Percentiles rank a stretch among this genome's conserved stretches.
These are phyloP conservation scores for Rhexocercosporidium sp. DNA, from an alignment of 2,329 filamentous ascomycete genomes.

Conservation along the genomic window DNA sequence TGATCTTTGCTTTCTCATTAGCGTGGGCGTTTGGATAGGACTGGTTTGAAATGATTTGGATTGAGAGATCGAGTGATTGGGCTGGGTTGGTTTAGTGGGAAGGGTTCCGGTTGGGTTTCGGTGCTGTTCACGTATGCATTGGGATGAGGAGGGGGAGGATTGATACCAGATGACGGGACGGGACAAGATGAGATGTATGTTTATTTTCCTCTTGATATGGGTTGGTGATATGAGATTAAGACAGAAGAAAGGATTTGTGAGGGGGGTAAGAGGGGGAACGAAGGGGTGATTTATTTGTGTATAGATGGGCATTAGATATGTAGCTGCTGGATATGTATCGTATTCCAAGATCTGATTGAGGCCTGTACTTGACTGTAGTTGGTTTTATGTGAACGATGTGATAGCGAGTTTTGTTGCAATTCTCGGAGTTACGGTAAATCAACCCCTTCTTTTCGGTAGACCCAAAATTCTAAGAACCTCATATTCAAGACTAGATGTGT, in stretches of 20 bases:
- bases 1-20: constrained; percentile 16
- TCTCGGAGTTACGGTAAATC: too few relatives aligned
- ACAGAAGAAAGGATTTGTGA: background rate
- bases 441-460: too few relatives aligned
- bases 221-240: background rate
- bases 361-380: too few relatives aligned
- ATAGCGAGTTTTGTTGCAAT: too few relatives aligned
- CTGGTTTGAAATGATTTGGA: background rate
- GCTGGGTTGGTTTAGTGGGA: background rate
- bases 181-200: background rate
- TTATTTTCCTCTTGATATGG: background rate
- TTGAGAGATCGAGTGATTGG: background rate
- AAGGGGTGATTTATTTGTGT: too few relatives aligned
- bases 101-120: background rate
- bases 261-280: background rate
- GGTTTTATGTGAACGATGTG: too few relatives aligned
- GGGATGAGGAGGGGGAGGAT: background rate
- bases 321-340: too few relatives aligned
- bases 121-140: background rate
- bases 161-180: background rate
- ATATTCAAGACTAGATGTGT: too few relatives aligned
- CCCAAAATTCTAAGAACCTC: too few relatives aligned
- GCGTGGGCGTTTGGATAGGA: constrained; percentile 18
- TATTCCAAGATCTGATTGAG: too few relatives aligned
- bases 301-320: too few relatives aligned